phyloP scores from a whole-genome alignment of 257 asterid genomes.

The Solanum habrochaites region DNA sequence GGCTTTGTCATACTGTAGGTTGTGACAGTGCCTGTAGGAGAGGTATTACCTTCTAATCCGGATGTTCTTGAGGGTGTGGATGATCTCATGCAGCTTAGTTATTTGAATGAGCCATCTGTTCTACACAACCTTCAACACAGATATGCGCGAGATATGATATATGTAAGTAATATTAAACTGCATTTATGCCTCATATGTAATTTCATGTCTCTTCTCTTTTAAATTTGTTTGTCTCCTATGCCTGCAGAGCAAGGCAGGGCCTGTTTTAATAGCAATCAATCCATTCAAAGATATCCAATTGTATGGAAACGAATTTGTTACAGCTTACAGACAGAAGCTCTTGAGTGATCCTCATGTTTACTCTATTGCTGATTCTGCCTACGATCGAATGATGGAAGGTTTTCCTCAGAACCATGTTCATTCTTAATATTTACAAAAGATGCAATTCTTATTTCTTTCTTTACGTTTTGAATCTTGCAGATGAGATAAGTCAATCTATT shows the following conservation, averaged over 20 bases:
- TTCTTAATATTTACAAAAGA: background rate
- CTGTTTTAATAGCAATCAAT: slow-evolving; percentile 73
- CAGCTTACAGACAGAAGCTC: slow-evolving; percentile 61
- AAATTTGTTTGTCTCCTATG: slow-evolving; percentile 9
- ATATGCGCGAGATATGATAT: slow-evolving; percentile 55
- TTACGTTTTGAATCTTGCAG: slow-evolving; percentile 38
- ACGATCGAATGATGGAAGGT: slow-evolving; percentile 77
- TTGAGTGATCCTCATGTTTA: slow-evolving; percentile 86
- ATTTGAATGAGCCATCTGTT: slow-evolving; percentile 90
- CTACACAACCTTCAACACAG: slow-evolving; percentile 72
- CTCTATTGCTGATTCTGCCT: slow-evolving; percentile 66
- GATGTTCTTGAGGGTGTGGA: slow-evolving; percentile 80
- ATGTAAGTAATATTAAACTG: slow-evolving; percentile 35
- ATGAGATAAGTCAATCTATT: slow-evolving; percentile 69
- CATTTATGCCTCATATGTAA: background rate
- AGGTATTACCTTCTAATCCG: slow-evolving; percentile 87
- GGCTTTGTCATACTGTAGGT: slow-evolving; percentile 28
- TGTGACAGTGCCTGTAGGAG: slow-evolving; percentile 40
- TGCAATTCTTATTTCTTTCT: slow-evolving; percentile 4
- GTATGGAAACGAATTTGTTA: slow-evolving; percentile 49
- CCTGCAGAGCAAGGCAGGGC: slow-evolving; percentile 87
- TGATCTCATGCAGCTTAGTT: slow-evolving; percentile 81
- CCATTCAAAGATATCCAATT: slow-evolving; percentile 72
- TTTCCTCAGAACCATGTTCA: background rate
- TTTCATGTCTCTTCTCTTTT: slow-evolving; percentile 2